Conservation (phyloP, 164 flowering plant species). For the Akebia trifoliata region DNA sequence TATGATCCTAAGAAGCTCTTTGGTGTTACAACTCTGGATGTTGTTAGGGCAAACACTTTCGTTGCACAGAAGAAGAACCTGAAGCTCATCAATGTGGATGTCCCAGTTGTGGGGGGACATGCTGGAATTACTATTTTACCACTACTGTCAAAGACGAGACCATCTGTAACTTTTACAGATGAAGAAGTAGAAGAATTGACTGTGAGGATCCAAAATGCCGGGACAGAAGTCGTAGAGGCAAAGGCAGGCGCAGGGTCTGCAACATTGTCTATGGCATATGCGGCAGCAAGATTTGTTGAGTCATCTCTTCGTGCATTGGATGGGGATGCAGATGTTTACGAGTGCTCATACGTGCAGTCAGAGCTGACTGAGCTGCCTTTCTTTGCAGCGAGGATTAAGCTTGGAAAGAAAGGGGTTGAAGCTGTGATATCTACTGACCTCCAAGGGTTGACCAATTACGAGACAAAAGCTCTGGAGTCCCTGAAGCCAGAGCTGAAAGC, state of each 20-base stretch:
- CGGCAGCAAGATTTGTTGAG: conserved; percentile 75
- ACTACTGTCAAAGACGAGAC: conserved; percentile 61
- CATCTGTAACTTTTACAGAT: conserved; percentile 50
- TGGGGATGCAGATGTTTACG: conserved; percentile 68
- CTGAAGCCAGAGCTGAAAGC: conserved; percentile 67
- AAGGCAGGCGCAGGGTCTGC: conserved; percentile 79
- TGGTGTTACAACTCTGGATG: conserved; percentile 54
- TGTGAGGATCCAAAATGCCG: conserved; percentile 65
- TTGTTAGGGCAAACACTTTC: conserved; percentile 69
- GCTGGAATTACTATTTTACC: conserved; percentile 34
- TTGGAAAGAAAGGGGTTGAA: conserved; percentile 63
- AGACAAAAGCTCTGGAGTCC: conserved; percentile 53
- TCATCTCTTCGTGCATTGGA: conserved; percentile 71
- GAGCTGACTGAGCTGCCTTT: conserved; percentile 62
- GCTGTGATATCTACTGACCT: conserved; percentile 53
- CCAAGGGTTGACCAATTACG: conserved; percentile 54
- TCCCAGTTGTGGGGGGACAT: conserved; percentile 71
- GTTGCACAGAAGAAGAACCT: conserved; percentile 64
- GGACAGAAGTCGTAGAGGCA: conserved; percentile 76
- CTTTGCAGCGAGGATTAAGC: conserved; percentile 61
- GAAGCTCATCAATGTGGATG: conserved; percentile 62
- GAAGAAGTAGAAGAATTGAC: conserved; percentile 52
- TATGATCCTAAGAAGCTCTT: conserved; percentile 49
- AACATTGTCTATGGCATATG: conserved; percentile 74
- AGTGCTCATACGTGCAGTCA: conserved; percentile 55